phyloP scores from a whole-genome alignment of 129 eudicot genomes.

The Saussurea involucrata region DNA sequence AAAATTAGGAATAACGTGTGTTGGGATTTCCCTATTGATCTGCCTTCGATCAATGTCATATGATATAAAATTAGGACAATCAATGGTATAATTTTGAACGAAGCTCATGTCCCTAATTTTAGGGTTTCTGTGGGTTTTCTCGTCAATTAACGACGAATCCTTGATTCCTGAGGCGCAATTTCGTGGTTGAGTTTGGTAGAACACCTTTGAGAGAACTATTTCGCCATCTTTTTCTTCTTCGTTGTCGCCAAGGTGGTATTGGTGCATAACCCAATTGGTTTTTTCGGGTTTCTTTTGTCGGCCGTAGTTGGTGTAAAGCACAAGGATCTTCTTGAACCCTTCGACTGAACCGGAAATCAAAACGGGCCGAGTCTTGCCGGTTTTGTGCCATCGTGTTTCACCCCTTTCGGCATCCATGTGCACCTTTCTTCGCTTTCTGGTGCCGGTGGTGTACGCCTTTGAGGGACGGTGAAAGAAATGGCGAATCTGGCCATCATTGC shows the following conservation, averaged over 20 bases:
- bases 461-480: constrained; percentile 95
- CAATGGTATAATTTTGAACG: constrained; percentile 40
- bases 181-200: constrained; percentile 96
- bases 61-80: constrained; percentile 35
- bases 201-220: constrained; percentile 84
- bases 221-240: constrained; percentile 98
- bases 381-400: constrained; percentile 98
- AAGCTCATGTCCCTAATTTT: constrained; percentile 23
- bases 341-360: constrained; percentile 34
- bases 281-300: constrained; percentile 90
- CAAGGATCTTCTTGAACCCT: constrained; percentile 91
- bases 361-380: constrained; percentile 87
- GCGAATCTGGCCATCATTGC: constrained; percentile 83
- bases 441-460: constrained; percentile 97
- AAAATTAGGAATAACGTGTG: constrained; percentile 54
- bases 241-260: constrained; percentile 79
- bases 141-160: constrained; percentile 14
- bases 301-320: constrained; percentile 90
- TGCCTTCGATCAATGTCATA: constrained; percentile 40
- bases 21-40: constrained; percentile 45
- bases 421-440: constrained; percentile 86
- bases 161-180: constrained; percentile 57
- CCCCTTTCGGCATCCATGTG: constrained; percentile 72
- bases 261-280: constrained; percentile 99
- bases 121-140: constrained; percentile 25